phyloP scores from a whole-genome alignment of 2,329 filamentous ascomycete species.

The Talaromyces sp. region DNA sequence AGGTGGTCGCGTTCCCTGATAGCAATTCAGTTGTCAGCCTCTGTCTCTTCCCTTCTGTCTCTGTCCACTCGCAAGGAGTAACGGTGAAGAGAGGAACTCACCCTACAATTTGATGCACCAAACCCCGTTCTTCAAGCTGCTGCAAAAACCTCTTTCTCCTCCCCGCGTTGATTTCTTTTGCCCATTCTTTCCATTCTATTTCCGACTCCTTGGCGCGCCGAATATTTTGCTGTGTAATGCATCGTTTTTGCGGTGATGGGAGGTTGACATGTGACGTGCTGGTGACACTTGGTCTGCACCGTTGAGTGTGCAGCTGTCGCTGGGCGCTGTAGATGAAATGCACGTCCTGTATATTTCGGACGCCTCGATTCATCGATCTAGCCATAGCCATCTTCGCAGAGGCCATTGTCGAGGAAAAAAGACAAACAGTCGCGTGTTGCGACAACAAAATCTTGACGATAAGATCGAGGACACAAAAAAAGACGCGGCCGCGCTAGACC shows the following conservation, averaged over 20 bases:
- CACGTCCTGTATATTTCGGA: background rate
- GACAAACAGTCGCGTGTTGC: background rate
- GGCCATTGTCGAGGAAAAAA: background rate
- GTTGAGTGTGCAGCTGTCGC: background rate
- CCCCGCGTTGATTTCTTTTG: constrained; percentile 38
- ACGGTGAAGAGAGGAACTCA: background rate
- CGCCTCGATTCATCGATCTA: background rate
- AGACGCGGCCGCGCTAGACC: background rate
- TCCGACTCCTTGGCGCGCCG: constrained; percentile 34
- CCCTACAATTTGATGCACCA: constrained; percentile 44
- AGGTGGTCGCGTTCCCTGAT: constrained; percentile 37
- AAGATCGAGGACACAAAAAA: background rate
- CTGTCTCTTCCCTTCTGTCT: background rate
- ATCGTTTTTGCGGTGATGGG: constrained; percentile 23
- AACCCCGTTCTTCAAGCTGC: constrained; percentile 41
- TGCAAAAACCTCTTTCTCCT: constrained; percentile 38
- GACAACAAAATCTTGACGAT: background rate
- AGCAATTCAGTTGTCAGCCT: constrained; percentile 10
- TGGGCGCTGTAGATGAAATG: background rate
- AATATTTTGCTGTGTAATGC: constrained; percentile 32
- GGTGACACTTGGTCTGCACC: background rate
- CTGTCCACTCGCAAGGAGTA: background rate
- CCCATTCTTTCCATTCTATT: constrained; percentile 33
- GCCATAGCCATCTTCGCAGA: background rate
- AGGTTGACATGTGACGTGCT: background rate